Base-by-base conservation (phyloP, 2,329 filamentous ascomycete species). In the Acephala macrosclerotiorum region DNA sequence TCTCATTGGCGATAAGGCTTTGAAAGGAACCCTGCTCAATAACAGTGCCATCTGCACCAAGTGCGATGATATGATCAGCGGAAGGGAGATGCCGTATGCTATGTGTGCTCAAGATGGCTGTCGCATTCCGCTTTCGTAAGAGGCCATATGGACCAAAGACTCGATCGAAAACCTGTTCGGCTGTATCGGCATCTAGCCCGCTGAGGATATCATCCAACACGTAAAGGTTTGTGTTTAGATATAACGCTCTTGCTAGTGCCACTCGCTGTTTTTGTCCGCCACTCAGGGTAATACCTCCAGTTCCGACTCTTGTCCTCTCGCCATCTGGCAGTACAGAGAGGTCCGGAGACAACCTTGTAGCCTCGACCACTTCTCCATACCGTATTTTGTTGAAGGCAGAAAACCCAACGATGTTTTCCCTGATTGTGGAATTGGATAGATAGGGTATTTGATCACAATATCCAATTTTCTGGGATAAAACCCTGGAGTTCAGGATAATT, bases 1-100 rank as follows among this genome's bases (percentile, higher is more conserved):
- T 63, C 26, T 38, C 56, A 35, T 58, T 64, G 9, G 36, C 35
- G 60, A 71, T 58, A 0, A 74, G 51, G 11, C 65, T 53, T 14
- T 78, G 70, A 58, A 79, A 80, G 16, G 65, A 71, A 8, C 79
- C 79, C 71, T 80, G 78, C 65, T 81, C 78, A 2, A 71, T 61
- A 29, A 80, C 75, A 22, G 47, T 74, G 20, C 79, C 79, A 29
- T 77, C 68, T 7, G n/a, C 66, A 49, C 72, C 69, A 7, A 81
- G 74, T 25, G 74, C 74, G 25, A 81, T 71, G 35, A 81, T 76
- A 38, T 80, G 74, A 68, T 81, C 79, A n/a, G 77, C 78, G 36
- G 76, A 74, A 20, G 75, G 76, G 1, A 80, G 16, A 64, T 70
- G 63, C 42, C 64, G 51, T 49, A 69, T 42, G 11, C 38, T 65